These are phyloP conservation scores for Tulasnella sp. DNA, from an alignment of 768 basidiomycete species.

Conservation along the genomic window DNA sequence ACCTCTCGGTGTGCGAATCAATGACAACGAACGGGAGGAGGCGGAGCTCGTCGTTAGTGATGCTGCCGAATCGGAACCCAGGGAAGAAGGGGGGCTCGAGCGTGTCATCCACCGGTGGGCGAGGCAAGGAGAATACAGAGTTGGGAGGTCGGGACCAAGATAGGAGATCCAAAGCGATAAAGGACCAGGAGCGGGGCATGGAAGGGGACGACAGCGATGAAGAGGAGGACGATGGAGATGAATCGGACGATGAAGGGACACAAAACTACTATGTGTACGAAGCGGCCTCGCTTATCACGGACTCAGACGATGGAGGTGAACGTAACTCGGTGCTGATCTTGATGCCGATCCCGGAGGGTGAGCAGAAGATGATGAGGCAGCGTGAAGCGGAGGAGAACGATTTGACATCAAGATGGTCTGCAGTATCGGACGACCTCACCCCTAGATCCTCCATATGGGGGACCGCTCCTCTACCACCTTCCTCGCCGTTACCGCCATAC, in stretches of 20 bases:
- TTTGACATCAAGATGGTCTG: not conserved
- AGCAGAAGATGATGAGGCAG: not conserved
- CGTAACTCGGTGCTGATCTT: conserved; percentile 8
- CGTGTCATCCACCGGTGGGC: no score
- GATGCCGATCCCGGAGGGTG: not conserved
- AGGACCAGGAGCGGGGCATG: no score
- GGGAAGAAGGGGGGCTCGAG: no score
- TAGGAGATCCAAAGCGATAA: no score
- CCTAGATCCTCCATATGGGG: not conserved
- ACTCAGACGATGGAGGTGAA: not conserved
- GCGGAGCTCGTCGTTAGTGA: not conserved
- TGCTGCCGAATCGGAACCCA: not conserved
- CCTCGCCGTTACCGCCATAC: not conserved
- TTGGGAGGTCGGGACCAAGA: no score
- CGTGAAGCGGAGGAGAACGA: not conserved
- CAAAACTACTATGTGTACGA: conserved; percentile 6
- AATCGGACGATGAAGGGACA: not conserved
- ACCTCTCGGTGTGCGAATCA: no score
- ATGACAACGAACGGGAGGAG: no score
- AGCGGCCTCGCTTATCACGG: not conserved
- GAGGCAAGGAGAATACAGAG: no score
- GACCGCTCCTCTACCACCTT: not conserved
- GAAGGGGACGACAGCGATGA: not conserved
- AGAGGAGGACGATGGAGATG: not conserved
- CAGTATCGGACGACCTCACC: not conserved